phyloP scores from a whole-genome alignment of 768 basidiomycete species.

The Amanita molliuscula region DNA sequence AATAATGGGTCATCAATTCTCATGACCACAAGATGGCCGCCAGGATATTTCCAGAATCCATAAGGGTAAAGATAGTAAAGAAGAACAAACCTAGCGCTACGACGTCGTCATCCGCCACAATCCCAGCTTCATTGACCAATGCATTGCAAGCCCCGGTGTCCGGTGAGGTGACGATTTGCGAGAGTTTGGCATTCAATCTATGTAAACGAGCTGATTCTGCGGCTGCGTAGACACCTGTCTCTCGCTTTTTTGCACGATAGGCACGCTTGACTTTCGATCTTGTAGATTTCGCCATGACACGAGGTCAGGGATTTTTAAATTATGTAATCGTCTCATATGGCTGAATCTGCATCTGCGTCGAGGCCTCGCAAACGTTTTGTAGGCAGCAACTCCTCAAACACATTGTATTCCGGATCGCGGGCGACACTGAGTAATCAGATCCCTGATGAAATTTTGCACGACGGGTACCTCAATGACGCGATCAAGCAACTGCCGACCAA shows the following conservation, averaged over 20 bases:
- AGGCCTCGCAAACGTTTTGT: constrained; percentile 69
- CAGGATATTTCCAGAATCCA: constrained; percentile 50
- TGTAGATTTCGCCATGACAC: constrained; percentile 70
- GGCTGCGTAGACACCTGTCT: constrained; percentile 65
- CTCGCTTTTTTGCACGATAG: constrained; percentile 70
- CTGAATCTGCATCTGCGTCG: constrained; percentile 15
- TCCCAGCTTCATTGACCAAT: constrained; percentile 21
- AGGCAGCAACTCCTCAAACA: constrained; percentile 55
- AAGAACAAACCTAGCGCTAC: constrained; percentile 65
- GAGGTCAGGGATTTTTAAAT: neutral
- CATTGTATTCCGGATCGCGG: constrained; percentile 42
- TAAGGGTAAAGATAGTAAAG: too few relatives aligned
- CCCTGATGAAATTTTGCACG: constrained; percentile 74
- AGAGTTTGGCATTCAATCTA: constrained; percentile 61
- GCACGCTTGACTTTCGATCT: constrained; percentile 75
- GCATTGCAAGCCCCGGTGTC: constrained; percentile 26
- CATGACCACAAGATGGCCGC: constrained; percentile 31
- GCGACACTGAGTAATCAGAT: constrained; percentile 56
- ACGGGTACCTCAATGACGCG: constrained; percentile 71
- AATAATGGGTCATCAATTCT: constrained; percentile 7
- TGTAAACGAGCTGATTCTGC: constrained; percentile 68
- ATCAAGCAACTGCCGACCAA: constrained; percentile 78
- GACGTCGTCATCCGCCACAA: constrained; percentile 20
- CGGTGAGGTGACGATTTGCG: constrained; percentile 25
- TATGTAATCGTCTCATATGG: neutral